Conservation (phyloP, 2,329 filamentous ascomycete species). For the Penicillium sp. region DNA sequence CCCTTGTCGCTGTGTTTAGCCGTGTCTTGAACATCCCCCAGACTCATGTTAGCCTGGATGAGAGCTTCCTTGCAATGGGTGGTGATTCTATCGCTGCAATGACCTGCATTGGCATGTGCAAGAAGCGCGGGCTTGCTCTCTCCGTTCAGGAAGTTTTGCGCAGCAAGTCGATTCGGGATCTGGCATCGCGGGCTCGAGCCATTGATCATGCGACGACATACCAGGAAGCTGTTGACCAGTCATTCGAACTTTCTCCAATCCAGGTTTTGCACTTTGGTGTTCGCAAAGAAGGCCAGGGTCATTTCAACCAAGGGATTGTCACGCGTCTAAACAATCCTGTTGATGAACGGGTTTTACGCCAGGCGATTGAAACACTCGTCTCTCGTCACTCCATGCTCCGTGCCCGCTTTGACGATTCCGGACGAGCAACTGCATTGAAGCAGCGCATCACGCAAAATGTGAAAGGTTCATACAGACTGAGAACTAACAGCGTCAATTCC, state of each 20-base stretch:
- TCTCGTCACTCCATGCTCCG: conserved; percentile 42
- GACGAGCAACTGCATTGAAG: conserved; percentile 17
- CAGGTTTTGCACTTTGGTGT: conserved; percentile 41
- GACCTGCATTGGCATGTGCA: conserved; percentile 51
- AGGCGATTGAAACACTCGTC: conserved; percentile 35
- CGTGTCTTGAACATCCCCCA: conserved; percentile 42
- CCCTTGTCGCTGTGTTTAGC: conserved; percentile 38
- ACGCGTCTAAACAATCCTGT: conserved; percentile 33
- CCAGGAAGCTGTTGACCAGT: conserved; percentile 32
- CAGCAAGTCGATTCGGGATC: conserved; percentile 47
- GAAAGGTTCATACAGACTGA: conserved; percentile 31
- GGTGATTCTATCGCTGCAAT: conserved; percentile 55
- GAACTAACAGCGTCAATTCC: conserved; percentile 19
- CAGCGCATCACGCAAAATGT: conserved; percentile 35
- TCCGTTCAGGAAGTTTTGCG: conserved; percentile 53
- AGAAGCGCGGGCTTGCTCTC: conserved; percentile 48
- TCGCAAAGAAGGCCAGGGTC: conserved; percentile 35
- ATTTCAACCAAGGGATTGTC: conserved; percentile 44
- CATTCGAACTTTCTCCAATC: conserved; percentile 41
- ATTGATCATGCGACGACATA: conserved; percentile 37
- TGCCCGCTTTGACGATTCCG: conserved; percentile 31
- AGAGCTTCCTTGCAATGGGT: conserved; percentile 48
- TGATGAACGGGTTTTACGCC: conserved; percentile 23
- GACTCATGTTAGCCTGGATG: conserved; percentile 33
- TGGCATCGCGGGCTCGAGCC: conserved; percentile 34